A percentile compares a stretch with the other conserved stretches of the same genome.
Conservation (phyloP, 805 yeast genomes). For the Cyberlindnera mississippiensis region DNA sequence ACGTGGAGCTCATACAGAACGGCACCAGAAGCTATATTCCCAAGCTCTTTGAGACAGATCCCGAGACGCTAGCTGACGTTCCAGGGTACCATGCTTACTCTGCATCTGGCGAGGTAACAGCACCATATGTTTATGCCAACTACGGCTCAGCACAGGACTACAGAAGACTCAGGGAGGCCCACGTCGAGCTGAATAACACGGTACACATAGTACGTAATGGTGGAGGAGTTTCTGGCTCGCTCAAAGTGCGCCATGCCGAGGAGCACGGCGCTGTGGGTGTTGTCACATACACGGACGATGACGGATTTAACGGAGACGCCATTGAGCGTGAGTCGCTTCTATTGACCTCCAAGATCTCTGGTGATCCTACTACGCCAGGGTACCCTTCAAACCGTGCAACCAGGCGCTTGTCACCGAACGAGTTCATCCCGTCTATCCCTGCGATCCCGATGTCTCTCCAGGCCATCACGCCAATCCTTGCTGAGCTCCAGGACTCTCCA, state of each 20-base stretch:
- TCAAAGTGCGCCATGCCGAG: slow-evolving; percentile 60
- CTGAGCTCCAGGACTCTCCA: not conserved
- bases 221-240: slow-evolving; percentile 47
- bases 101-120: slow-evolving; percentile 56
- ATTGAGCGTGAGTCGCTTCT: slow-evolving; percentile 62
- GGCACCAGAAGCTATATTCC: slow-evolving; percentile 43
- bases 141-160: slow-evolving; percentile 60
- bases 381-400: slow-evolving; percentile 43
- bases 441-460: slow-evolving; percentile 41
- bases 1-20: slow-evolving; percentile 32
- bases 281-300: slow-evolving; percentile 40
- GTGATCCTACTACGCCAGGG: slow-evolving; percentile 79
- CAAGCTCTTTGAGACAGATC: slow-evolving; percentile 41
- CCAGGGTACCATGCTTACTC: slow-evolving; percentile 64
- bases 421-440: slow-evolving; percentile 48
- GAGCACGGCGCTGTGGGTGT: slow-evolving; percentile 60
- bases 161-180: slow-evolving; percentile 32
- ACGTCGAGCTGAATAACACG: slow-evolving; percentile 46
- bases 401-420: slow-evolving; percentile 38
- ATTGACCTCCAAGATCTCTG: slow-evolving; percentile 57
- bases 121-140: slow-evolving; percentile 54
- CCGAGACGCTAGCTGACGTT: slow-evolving; percentile 43
- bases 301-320: slow-evolving; percentile 49
- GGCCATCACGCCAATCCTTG: slow-evolving; percentile 28
- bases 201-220: slow-evolving; percentile 59